A percentile compares a stretch with the other conserved stretches of the same genome.
phyloP scores from a whole-genome alignment of 176 grass and related monocot genomes.

The Avena eriantha region DNA sequence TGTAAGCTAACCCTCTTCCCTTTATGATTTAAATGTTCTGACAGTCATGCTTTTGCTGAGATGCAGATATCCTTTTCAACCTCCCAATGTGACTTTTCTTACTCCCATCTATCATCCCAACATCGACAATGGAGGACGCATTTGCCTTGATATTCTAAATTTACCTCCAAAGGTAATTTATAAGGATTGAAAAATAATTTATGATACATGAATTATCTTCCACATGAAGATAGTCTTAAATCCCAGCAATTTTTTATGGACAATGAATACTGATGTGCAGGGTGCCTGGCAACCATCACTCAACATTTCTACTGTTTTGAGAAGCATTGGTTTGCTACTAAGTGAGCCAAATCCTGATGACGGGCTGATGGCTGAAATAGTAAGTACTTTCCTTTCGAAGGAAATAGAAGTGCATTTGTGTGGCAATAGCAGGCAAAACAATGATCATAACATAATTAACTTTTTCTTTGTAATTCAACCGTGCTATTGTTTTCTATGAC shows the following conservation, averaged over 20 bases:
- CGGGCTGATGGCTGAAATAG: conserved; percentile 90
- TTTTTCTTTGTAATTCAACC: conserved; percentile 31
- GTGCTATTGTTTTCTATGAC: conserved; percentile 35
- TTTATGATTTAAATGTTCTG: conserved; percentile 26
- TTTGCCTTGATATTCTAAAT: conserved; percentile 98
- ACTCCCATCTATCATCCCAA: conserved; percentile 97
- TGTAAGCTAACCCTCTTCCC: not conserved
- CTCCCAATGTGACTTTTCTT: conserved; percentile 84
- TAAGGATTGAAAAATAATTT: not conserved
- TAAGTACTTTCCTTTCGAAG: conserved; percentile 50
- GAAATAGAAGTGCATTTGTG: conserved; percentile 54
- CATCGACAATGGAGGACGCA: conserved; percentile 91
- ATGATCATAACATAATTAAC: conserved; percentile 17
- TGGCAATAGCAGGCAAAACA: conserved; percentile 9
- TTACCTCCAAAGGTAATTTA: conserved; percentile 83
- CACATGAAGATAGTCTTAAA: conserved; percentile 18
- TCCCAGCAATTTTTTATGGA: conserved; percentile 39
- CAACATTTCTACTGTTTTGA: conserved; percentile 84
- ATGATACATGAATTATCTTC: not conserved
- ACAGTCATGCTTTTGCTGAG: conserved; percentile 28
- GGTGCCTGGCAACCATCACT: conserved; percentile 90
- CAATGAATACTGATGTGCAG: conserved; percentile 44
- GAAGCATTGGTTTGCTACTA: conserved; percentile 78
- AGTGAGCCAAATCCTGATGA: conserved; percentile 85
- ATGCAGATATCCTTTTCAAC: conserved; percentile 92